These are phyloP conservation scores for Echium plantagineum DNA, from an alignment of 257 asterid species.

Conservation along the genomic window DNA sequence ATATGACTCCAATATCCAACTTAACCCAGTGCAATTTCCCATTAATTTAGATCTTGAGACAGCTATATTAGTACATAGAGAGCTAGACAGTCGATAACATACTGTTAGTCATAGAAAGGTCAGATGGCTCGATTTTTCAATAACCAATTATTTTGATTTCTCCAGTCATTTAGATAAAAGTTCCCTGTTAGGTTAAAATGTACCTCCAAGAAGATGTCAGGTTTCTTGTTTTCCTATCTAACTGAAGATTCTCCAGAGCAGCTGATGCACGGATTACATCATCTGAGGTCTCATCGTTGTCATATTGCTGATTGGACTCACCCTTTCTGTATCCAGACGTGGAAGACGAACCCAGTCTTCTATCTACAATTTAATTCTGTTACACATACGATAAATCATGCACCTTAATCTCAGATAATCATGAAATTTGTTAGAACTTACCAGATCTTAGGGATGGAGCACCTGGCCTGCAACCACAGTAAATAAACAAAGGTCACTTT, in stretches of 20 bases:
- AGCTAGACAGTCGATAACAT: not conserved
- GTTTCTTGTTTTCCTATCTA: slow-evolving; percentile 88
- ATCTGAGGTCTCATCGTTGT: slow-evolving; percentile 59
- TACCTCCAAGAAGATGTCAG: slow-evolving; percentile 86
- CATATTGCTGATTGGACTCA: slow-evolving; percentile 81
- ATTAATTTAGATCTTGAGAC: not conserved
- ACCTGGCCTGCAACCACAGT: slow-evolving; percentile 55
- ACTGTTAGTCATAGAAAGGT: not conserved
- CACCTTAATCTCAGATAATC: slow-evolving; percentile 2
- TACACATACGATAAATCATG: slow-evolving; percentile 3
- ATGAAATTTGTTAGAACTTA: slow-evolving; percentile 24
- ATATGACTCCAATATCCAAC: not conserved
- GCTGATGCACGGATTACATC: slow-evolving; percentile 73
- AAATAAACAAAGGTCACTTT: slow-evolving; percentile 14
- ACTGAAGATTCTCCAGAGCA: slow-evolving; percentile 89
- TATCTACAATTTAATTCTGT: slow-evolving; percentile 36
- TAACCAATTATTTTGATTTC: not conserved
- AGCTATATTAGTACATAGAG: not conserved
- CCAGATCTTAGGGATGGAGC: slow-evolving; percentile 76
- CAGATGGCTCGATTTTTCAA: not conserved
- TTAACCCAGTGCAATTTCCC: not conserved
- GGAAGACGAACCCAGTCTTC: slow-evolving; percentile 73
- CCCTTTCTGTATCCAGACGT: slow-evolving; percentile 82
- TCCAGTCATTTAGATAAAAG: not conserved
- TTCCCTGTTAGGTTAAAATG: slow-evolving; percentile 15